phyloP scores from a whole-genome alignment of 345 rosid genomes.

The Kernera saxatilis region DNA sequence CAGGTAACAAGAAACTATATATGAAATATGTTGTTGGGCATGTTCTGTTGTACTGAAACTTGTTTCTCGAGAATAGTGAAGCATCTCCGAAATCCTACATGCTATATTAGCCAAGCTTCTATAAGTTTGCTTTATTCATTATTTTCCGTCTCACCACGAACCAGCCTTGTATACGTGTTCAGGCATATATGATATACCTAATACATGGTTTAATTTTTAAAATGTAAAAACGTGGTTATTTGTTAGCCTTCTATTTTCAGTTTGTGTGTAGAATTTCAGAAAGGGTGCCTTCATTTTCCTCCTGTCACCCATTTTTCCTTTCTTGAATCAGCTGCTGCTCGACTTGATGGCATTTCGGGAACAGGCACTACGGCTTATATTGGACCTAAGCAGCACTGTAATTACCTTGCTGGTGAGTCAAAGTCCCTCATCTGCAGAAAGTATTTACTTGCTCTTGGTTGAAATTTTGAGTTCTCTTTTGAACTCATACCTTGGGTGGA shows the following conservation, averaged over 20 bases:
- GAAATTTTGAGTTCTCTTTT: constrained; percentile 1
- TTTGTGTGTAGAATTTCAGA: not conserved
- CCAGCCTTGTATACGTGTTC: not conserved
- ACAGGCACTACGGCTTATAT: constrained; percentile 89
- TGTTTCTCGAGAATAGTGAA: not conserved
- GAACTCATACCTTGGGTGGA: constrained; percentile 7
- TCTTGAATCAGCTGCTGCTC: constrained; percentile 73
- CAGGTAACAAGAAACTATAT: constrained; percentile 43
- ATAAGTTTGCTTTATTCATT: not conserved
- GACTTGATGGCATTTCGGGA: constrained; percentile 97
- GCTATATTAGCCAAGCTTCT: constrained; percentile 10
- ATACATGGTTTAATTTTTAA: not conserved
- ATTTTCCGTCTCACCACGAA: not conserved
- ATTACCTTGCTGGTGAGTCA: constrained; percentile 93
- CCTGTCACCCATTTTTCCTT: constrained; percentile 27
- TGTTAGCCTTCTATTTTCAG: not conserved
- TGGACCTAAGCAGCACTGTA: constrained; percentile 98
- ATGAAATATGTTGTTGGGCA: not conserved
- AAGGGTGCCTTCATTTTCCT: not conserved
- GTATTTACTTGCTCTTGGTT: constrained; percentile 12
- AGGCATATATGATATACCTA: not conserved
- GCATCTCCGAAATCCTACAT: not conserved
- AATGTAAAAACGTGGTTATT: not conserved
- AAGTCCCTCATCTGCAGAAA: constrained; percentile 20
- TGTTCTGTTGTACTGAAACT: not conserved